Base-by-base conservation (phyloP, 2,329 filamentous ascomycete genomes). In the Pyrenophora graminea region DNA sequence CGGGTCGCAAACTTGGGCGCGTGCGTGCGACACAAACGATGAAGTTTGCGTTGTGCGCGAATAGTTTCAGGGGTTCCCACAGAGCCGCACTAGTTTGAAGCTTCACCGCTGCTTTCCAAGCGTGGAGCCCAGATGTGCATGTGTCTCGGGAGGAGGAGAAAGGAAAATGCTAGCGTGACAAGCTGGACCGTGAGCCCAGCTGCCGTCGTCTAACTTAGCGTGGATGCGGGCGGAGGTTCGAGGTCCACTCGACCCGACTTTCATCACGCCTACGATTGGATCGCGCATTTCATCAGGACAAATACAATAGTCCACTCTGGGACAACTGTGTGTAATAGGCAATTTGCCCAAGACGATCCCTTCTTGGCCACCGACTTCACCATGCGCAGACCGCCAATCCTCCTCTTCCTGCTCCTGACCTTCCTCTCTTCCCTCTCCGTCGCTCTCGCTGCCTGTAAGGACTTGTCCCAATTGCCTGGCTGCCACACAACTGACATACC, bases 391-490 rank as follows among this genome's bases (percentile, higher is more conserved):
- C 65, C 55, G 32, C 46, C 49, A 12, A 57, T 53, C 40, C 62
- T 60, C 48, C 6, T 71, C 6, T 47, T 71, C 21, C 34, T 65
- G 12, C 38, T 72, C 17, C 19, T 67, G 15, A 47, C 62, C 15
- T 65, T 74, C 42, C 50, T 74, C 18, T 59, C 63, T 25, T 70
- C 74, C 33, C 62, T 78, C 12, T 72, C 74, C 19, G 38, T 73
- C 27, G 64, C 73, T 3, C 66, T 76, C n/a, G 77, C 77, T 55
- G 75, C 75, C 33, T 71, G 78, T 78, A 72, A 48, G 76, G 56
- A 13, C 7, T 15, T n/a, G 19, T 21, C 27, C 40, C 36, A n/a
- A 12, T 23, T 31, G 10, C 15, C 37, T 15, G 6, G 18, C 43
- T 36, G 30, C 17, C 6, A 4, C 2, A 4, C 19, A 34, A 10